Evolutionary conservation across 331 rosid genomes (phyloP), one percentile per base, ranked within the genome.

Genomic region (Malus hybrid): DNA sequence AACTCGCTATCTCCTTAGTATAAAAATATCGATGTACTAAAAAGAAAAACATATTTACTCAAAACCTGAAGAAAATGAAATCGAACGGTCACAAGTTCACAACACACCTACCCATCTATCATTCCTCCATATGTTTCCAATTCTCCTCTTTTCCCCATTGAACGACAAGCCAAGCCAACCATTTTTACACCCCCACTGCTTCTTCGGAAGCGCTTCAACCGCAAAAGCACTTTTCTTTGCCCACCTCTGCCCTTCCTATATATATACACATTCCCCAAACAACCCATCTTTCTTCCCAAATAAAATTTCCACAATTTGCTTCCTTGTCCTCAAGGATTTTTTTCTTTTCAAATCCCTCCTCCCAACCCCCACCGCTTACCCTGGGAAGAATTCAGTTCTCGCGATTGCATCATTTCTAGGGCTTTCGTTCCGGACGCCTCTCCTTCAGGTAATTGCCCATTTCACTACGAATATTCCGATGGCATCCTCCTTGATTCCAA

Each of bases 181-280:
- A 48, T 18, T 70, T 69, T 70, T 48, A 6, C 10, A 5, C 14
- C 34, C 13, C 59, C 1, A 5, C 18, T 1, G 36, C 13, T 15
- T 33, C 42, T 34, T 65, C 65, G 65, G 76, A 77, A 69, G 31
- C 65, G 80, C 44, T 18, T 69, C 46, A 24, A 27, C 36, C 44
- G 46, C 55, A 46, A 15, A 52, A 32, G 27, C 46, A 65, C 69
- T 32, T 32, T 16, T 19, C 3, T 19, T 28, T n/a, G 28, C 33
- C 76, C 74, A 10, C 32, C 52, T 27, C 59, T 63, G 22, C 70
- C 65, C 76, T 57, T 66, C 31, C n/a, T 31, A 22, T 70, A 22
- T 70, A 22, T 20, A 33, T 34, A 12, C 57, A 56, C 42, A 6
- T 39, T 54, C 64, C 39, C 67, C 62, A 50, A n/a, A 9, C 7